Evolutionary conservation across 495 filamentous ascomycete species (phyloP), one percentile per base, ranked within the genome.

Genomic region (Usnea hakonensis): DNA sequence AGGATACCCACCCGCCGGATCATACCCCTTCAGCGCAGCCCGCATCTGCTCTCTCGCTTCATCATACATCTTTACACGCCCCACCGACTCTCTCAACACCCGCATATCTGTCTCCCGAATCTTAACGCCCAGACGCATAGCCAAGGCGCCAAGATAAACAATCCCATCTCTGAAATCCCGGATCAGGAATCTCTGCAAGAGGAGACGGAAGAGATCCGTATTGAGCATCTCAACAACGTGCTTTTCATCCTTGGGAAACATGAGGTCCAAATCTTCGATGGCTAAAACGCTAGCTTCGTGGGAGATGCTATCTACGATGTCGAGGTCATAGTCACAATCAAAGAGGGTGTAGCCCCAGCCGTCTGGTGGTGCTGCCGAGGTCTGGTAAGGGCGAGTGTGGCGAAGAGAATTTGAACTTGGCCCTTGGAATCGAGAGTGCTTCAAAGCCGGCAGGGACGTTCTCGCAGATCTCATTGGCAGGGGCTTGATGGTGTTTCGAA

Each of bases 101-200:
- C 13, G 57, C 57, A 58, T 46, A 10, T 58, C 57, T 16, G 28
- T 19, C 4, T 58, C 16, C 14, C 14, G 6, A 8, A 58, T 46
- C 35, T 37, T 32, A 23, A 46, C 57, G n/a, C 57, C 57, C 1
- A 58, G 57, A 6, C 30, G 57, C 57, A 58, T 46, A 10, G 38
- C 19, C 8, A 58, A 11, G 8, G 57, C 57, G 30, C 57, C 57
- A 8, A 58, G 40, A 30, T 58, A 58, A 23, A 58, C 32, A 8
- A 58, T n/a, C 8, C 57, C 57, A 38, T 44, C 19, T 6, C 36
- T 48, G 37, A 37, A 58, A 10, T 58, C 46, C 38, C 32, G 30
- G 26, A 26, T 32, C 13, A 3, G 36, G 38, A 30, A 58, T 3
- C 17, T 36, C 2, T 32, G 30, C 2, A 58, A 38, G 1, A 58